Evolutionary conservation across 805 yeast genomes (phyloP), one percentile per base, ranked within the genome.

Genomic region (Phaffomyces thermotolerans): DNA sequence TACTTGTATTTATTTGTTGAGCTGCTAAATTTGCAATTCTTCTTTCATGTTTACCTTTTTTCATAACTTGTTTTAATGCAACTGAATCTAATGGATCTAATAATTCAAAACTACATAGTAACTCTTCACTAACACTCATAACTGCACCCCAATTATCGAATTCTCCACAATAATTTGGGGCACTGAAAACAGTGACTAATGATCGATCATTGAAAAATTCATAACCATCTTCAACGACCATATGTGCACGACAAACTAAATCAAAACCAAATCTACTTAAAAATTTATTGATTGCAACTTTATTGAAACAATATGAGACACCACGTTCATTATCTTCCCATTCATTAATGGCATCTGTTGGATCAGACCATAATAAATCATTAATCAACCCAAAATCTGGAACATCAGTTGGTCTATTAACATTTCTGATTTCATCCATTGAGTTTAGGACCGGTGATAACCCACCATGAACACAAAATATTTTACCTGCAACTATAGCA

Each of bases 241-340:
- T 97, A 74, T 91, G 99, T 37, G 98, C 98, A 65, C 99, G 79
- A 71, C 98, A 93, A 57, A 91, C 90, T 60, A 91, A 78, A 67
- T 93, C 98, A 90, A 91, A 86, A 63, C 91, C 98, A 67, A 91
- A 98, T 60, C 89, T 89, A 66, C 90, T 96, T 64, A 93, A 72
- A 65, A 91, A 91, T 67, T 97, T 76, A 52, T 95, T 85, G 41
- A 91, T 97, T 42, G 91, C 98, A 65, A 91, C 98, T 14, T 98
- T 98, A 15, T 98, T 98, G 68, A 93, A 91, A 20, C 98, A 91
- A 68, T 90, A 91, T 17, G 97, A 89, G 49, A 91, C 98, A 62
- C 98, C 98, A 69, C 99, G 85, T 70, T 93, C 99, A 67, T 93
- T 91, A 70, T 93, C 99, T 55, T 93, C 84, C 99, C 99, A 91